Conservation (phyloP, 2,329 filamentous ascomycete species). For the Talaromyces pinophilus region DNA sequence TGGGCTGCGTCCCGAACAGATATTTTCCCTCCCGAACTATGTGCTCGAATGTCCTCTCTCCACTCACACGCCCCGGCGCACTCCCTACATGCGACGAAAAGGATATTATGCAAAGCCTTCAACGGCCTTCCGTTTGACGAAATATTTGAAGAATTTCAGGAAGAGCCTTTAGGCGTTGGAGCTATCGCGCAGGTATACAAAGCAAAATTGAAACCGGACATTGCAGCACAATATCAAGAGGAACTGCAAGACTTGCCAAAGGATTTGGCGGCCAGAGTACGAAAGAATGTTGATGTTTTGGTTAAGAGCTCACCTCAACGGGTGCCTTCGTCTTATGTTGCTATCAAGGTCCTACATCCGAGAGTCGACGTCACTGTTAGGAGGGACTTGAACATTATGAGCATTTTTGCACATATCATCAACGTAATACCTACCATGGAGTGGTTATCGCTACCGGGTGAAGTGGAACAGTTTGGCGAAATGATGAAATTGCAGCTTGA, state of each 20-base stretch:
- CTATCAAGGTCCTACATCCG: slow-evolving; percentile 93
- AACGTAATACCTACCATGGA: slow-evolving; percentile 92
- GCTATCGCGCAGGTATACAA: slow-evolving; percentile 98
- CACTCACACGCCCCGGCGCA: slow-evolving; percentile 95
- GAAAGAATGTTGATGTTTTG: slow-evolving; percentile 78
- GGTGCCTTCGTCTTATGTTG: slow-evolving; percentile 88
- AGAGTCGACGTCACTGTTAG: slow-evolving; percentile 84
- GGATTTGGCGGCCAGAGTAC: slow-evolving; percentile 68
- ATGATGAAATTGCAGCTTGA: slow-evolving; percentile 99
- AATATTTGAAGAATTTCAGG: slow-evolving; percentile 95
- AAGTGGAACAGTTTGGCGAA: slow-evolving; percentile 89
- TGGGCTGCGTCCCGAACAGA: slow-evolving; percentile 96
- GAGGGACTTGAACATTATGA: slow-evolving; percentile 93
- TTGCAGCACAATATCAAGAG: slow-evolving; percentile 64
- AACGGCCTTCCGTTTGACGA: slow-evolving; percentile 77
- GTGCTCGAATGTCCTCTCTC: slow-evolving; percentile 86
- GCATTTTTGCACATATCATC: slow-evolving; percentile 79
- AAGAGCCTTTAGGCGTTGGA: slow-evolving; percentile 84
- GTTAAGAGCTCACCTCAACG: slow-evolving; percentile 83
- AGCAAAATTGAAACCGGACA: slow-evolving; percentile 79
- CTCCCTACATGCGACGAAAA: slow-evolving; percentile 75
- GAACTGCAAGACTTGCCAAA: slow-evolving; percentile 55
- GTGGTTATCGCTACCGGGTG: slow-evolving; percentile 94
- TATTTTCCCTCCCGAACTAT: slow-evolving; percentile 93
- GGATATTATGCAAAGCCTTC: slow-evolving; percentile 79